phyloP scores from a whole-genome alignment of 2,329 filamentous ascomycete genomes.

The Botryosphaeria dothidea region DNA sequence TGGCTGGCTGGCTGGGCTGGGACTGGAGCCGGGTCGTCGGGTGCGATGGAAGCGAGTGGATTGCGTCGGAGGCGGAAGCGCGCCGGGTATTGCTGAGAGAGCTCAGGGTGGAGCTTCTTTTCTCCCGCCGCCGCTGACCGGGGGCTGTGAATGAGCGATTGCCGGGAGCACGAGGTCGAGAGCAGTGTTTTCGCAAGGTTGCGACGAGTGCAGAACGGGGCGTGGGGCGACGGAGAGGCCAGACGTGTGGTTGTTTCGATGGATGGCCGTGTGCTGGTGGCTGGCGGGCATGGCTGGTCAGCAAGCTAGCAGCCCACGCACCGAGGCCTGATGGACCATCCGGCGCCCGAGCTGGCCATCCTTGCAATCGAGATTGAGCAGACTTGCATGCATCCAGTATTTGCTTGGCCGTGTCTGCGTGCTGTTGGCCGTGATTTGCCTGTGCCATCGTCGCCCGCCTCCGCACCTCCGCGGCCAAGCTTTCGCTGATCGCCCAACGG shows the following conservation, averaged over 20 bases:
- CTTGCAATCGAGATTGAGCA: slow-evolving; percentile 11
- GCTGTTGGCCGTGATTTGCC: not conserved
- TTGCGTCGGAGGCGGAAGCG: not conserved
- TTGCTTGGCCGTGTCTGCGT: not conserved
- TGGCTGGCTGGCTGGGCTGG: not conserved
- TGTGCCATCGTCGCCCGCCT: not conserved
- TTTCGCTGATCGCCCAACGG: slow-evolving; percentile 6
- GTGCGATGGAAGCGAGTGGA: slow-evolving; percentile 3
- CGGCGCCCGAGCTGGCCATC: not conserved
- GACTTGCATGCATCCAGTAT: not conserved
- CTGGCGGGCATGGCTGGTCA: not conserved
- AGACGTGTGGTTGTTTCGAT: not conserved
- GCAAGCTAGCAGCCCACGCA: too few species aligned
- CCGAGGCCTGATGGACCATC: not conserved
- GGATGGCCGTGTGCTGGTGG: not conserved
- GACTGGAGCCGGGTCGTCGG: not conserved
- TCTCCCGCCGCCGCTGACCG: not conserved
- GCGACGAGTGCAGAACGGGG: not conserved
- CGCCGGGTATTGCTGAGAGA: too few species aligned
- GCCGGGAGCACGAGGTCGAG: too few species aligned
- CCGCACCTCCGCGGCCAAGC: slow-evolving; percentile 7
- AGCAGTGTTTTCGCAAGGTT: not conserved
- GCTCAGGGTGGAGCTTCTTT: too few species aligned
- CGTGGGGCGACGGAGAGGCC: not conserved
- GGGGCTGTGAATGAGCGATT: too few species aligned